phyloP scores from a whole-genome alignment of 1,284 basidiomycete genomes.

The Cutaneotrichosporon cutaneum region DNA sequence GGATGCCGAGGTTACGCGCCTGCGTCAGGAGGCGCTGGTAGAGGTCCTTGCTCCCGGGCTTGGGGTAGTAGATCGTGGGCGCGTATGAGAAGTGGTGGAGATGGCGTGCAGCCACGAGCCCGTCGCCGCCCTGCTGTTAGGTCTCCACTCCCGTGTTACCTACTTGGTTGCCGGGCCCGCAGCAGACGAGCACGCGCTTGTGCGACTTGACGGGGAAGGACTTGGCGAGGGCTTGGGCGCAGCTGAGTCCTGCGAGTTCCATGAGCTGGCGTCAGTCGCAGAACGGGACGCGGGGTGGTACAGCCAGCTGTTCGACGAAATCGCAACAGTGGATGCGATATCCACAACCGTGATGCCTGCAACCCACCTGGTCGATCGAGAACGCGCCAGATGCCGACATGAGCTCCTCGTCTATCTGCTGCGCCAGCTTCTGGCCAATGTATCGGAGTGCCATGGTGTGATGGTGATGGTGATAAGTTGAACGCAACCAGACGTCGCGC shows the following conservation, averaged over 20 bases:
- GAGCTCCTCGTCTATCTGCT: conserved; percentile 91
- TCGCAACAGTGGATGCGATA: no score
- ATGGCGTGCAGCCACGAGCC: conserved; percentile 92
- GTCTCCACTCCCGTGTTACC: conserved; percentile 10
- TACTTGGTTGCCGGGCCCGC: conserved; percentile 90
- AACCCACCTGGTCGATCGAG: conserved; percentile 78
- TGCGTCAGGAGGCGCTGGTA: conserved; percentile 83
- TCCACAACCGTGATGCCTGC: no score
- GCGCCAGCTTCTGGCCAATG: conserved; percentile 73
- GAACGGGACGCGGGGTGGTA: no score
- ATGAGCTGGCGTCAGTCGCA: conserved; percentile 66
- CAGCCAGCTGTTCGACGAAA: no score
- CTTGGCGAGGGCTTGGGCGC: conserved; percentile 81
- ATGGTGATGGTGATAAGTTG: not conserved
- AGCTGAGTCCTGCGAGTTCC: conserved; percentile 96
- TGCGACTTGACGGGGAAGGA: conserved; percentile 69
- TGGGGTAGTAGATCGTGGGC: conserved; percentile 85
- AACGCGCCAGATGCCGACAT: conserved; percentile 82
- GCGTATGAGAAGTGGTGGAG: conserved; percentile 85
- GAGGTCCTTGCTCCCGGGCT: conserved; percentile 76
- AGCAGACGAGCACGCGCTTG: conserved; percentile 80
- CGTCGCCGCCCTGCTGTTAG: conserved; percentile 74
- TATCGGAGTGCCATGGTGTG: conserved; percentile 69
- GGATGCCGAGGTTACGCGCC: conserved; percentile 82
- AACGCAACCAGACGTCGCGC: no score